Evolutionary conservation across 1,284 basidiomycete species (phyloP).

Genomic region (Puccinia horiana): DNA sequence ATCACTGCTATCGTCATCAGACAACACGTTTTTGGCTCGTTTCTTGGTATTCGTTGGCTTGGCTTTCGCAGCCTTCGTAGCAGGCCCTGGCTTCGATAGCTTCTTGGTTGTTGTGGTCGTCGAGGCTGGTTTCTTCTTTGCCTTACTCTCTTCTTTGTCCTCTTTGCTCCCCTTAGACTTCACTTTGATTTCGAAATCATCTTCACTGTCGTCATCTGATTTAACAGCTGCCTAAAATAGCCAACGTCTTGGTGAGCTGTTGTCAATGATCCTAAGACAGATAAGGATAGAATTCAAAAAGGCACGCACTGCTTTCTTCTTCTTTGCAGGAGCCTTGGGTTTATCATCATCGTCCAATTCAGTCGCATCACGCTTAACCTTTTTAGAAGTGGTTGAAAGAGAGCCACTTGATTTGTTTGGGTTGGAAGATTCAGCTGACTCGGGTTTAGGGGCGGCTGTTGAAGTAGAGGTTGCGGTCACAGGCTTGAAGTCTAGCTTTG

Average conservation of each 20-base stretch:
- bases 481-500: conserved; percentile 29
- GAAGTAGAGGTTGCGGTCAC: neutral
- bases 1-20: neutral
- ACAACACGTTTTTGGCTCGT: neutral
- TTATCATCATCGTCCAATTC: conserved; percentile 1
- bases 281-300: neutral
- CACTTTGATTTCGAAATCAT: conserved; percentile 21
- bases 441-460: neutral
- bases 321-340: conserved; percentile 25
- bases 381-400: conserved; percentile 6
- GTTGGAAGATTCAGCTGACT: neutral
- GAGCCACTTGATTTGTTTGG: neutral
- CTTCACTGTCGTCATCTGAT: conserved; percentile 4
- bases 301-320: neutral
- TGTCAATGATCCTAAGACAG: neutral
- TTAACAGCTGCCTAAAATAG: neutral
- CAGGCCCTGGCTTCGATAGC: neutral
- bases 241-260: neutral
- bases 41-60: neutral
- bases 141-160: neutral
- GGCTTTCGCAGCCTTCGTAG: neutral
- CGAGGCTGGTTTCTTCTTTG: conserved; percentile 17
- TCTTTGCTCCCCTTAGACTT: neutral
- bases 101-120: neutral
- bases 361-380: conserved; percentile 3